Percentiles rank a stretch among this genome's conserved stretches.
phyloP scores from a whole-genome alignment of 2,329 filamentous ascomycete genomes.

The Aspergillus piperis region DNA sequence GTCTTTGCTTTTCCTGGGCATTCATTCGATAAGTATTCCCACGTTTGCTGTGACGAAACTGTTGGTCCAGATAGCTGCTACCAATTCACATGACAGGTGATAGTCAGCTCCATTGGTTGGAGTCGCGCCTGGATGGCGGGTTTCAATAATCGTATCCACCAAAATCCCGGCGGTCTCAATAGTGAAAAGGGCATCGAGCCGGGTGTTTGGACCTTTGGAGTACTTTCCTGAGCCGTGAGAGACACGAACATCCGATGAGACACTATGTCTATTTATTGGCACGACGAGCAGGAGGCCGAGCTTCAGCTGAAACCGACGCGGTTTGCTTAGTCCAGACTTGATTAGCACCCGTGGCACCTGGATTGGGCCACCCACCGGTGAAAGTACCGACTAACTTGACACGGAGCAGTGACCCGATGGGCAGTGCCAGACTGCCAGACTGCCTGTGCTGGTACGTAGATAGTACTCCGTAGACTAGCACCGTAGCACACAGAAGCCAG shows the following conservation, averaged over 20 bases:
- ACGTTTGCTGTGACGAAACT: conserved; percentile 6
- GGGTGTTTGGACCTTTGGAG: background rate
- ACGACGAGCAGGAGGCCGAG: background rate
- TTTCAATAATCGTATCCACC: conserved; percentile 9
- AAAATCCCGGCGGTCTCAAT: conserved; percentile 5
- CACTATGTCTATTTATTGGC: conserved; percentile 4
- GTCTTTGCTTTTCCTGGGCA: background rate
- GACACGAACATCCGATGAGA: background rate
- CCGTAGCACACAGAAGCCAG: background rate
- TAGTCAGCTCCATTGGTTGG: conserved; percentile 14
- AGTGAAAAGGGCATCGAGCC: background rate
- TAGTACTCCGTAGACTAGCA: too few species aligned
- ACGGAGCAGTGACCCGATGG: conserved; percentile 5
- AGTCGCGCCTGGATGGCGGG: conserved; percentile 1
- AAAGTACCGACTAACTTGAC: conserved; percentile 3
- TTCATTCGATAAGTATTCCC: conserved; percentile 2
- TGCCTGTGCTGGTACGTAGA: background rate
- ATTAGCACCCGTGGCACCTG: background rate
- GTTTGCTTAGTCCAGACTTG: conserved; percentile 3
- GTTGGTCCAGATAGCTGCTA: background rate
- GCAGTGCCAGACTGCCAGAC: background rate
- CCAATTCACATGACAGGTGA: conserved; percentile 21
- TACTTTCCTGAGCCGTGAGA: conserved; percentile 5
- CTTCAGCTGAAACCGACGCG: background rate
- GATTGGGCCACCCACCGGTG: background rate